Base-by-base conservation (phyloP, 2,329 filamentous ascomycete genomes). In the Fusarium nurragi region DNA sequence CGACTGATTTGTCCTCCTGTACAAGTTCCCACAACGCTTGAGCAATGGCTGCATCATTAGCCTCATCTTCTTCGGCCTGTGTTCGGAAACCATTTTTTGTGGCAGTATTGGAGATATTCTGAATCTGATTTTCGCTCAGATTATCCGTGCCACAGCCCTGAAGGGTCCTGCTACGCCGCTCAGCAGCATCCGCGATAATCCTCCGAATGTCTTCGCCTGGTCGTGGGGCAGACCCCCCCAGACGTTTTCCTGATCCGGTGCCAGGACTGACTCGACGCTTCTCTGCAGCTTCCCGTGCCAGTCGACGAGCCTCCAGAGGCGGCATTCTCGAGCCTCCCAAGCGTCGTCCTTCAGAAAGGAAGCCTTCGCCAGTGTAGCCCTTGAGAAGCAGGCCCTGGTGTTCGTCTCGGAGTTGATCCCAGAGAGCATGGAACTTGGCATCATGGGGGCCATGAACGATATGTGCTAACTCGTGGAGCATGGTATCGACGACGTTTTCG, bases 381-480 rank as follows among this genome's bases (percentile, higher is more conserved):
- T 94, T 95, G 57, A 87, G 80, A 12, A 88, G 73, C 8, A 97
- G 83, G 3, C 88, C 86, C 70, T 93, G 87, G 70, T 94, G 89
- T 77, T 97, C 94, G 56, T 94, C 91, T 19, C 94, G 88, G 6
- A 97, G 85, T 73, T 97, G 90, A 69, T 97, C 90, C 92, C 94
- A 97, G 6, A 97, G 81, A 1, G 88, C 88, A 68, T 97, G 88
- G 73, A 98, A 98, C 32, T 90, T 85, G 43, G 82, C 84, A 73
- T 97, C 88, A 75, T 98, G 94, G 3, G 92, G 91, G 0, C 92
- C 93, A 76, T 90, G 88, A 12, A 93, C 86, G 66, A 91, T 97
- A 73, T 98, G 94, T n/a, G 88, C 89, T 4, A 98, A 86, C 81
- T 98, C 94, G 75, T 98, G 94, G 19, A 98, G 86, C 88, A 98